Percentiles rank a stretch among this genome's conserved stretches.
These are phyloP conservation scores for Colletotrichum sp. DNA, from an alignment of 2,329 filamentous ascomycete species.

Conservation along the genomic window DNA sequence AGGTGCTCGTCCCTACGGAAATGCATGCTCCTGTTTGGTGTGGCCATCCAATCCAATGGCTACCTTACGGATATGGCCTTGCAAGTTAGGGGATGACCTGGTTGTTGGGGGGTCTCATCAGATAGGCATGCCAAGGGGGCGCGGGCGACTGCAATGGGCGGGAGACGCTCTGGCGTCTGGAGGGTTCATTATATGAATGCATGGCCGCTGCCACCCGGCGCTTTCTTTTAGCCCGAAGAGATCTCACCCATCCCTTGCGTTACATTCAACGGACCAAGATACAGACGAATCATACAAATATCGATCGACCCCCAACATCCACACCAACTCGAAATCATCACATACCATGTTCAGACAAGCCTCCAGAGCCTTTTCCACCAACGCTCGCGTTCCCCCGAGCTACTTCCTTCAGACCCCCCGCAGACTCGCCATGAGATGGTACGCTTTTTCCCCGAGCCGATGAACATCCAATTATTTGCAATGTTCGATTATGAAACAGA, in stretches of 20 bases:
- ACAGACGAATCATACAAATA: background rate
- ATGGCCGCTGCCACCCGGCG: slow-evolving; percentile 6
- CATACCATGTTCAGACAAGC: slow-evolving; percentile 17
- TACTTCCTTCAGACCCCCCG: slow-evolving; percentile 35
- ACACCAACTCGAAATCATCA: background rate
- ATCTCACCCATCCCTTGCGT: slow-evolving; percentile 7
- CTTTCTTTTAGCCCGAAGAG: background rate
- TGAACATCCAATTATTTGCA: background rate
- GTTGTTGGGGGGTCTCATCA: slow-evolving; percentile 9
- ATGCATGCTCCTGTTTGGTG: background rate
- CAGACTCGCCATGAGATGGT: slow-evolving; percentile 36
- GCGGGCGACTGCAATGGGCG: background rate
- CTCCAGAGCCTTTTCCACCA: slow-evolving; percentile 35
- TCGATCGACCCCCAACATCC: background rate
- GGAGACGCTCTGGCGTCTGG: background rate
- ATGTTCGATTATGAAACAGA: background rate
- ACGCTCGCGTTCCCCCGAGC: slow-evolving; percentile 36
- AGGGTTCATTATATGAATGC: slow-evolving; percentile 15
- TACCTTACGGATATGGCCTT: background rate
- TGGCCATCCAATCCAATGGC: background rate
- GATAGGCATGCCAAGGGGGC: background rate
- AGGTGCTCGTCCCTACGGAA: background rate
- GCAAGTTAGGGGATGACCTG: background rate
- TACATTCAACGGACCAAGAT: background rate
- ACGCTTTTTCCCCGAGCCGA: slow-evolving; percentile 16